Evolutionary conservation across 108 stramenopile species (phyloP).

Genomic region (Cyclotella baltica): DNA sequence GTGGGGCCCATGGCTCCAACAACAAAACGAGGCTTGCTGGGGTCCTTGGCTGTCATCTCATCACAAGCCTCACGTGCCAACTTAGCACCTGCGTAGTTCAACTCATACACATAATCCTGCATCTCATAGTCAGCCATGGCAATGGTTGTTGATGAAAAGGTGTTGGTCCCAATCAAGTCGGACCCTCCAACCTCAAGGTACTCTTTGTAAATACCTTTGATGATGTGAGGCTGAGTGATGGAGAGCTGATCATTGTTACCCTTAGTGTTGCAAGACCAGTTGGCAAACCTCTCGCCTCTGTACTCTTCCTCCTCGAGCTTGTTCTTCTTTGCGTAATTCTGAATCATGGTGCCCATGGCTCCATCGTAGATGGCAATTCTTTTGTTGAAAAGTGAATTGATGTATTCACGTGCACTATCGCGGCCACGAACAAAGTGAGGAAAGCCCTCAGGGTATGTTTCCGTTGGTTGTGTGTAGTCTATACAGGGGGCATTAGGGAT

Average conservation of each 20-base stretch:
- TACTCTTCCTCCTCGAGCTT: constrained; percentile 96
- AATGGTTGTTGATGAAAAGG: constrained; percentile 97
- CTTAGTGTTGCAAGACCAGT: constrained; percentile 93
- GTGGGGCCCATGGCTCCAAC: constrained; percentile 98
- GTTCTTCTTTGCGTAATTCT: constrained; percentile 94
- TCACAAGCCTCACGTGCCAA: constrained; percentile 97
- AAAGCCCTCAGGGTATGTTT: constrained; percentile 75
- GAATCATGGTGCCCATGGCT: constrained; percentile 99
- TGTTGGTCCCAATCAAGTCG: constrained; percentile 98
- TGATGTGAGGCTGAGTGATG: constrained; percentile 95
- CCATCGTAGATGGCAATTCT: constrained; percentile 97
- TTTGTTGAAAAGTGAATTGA: constrained; percentile 84
- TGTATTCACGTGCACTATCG: constrained; percentile 90
- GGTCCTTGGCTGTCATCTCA: constrained; percentile 94
- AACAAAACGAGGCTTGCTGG: constrained; percentile 96
- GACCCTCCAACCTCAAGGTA: constrained; percentile 94
- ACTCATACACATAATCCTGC: constrained; percentile 94
- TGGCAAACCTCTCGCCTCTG: constrained; percentile 95
- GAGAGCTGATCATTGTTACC: constrained; percentile 99
- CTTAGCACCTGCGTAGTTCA: constrained; percentile 94
- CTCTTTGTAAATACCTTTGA: constrained; percentile 92
- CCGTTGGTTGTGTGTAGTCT: constrained; percentile 74
- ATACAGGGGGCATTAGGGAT: constrained; percentile 56
- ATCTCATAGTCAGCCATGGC: constrained; percentile 99
- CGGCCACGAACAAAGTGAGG: constrained; percentile 94